phyloP scores from a whole-genome alignment of 108 stramenopile genomes.

The Phaeodactylum tricornutum region DNA sequence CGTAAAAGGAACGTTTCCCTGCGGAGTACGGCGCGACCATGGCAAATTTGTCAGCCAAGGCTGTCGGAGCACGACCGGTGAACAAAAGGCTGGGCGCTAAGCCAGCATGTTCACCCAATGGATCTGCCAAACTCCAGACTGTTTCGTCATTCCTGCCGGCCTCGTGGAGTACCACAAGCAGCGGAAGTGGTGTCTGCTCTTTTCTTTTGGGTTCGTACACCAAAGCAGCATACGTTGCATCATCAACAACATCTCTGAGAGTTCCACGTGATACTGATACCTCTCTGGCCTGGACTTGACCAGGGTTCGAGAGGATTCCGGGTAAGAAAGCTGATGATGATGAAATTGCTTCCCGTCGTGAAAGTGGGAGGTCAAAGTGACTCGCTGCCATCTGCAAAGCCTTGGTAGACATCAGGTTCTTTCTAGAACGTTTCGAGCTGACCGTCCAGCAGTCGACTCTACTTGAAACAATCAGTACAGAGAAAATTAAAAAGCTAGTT shows the following conservation, averaged over 20 bases:
- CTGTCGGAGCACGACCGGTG: slow-evolving; percentile 31
- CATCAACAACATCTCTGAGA: slow-evolving; percentile 22
- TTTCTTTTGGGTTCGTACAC: slow-evolving; percentile 35
- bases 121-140: slow-evolving; percentile 39
- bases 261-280: neutral
- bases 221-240: slow-evolving; percentile 51
- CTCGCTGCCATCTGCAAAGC: too few species aligned
- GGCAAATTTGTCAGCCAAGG: slow-evolving; percentile 45
- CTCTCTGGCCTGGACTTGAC: neutral
- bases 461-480: too few species aligned
- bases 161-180: slow-evolving; percentile 65
- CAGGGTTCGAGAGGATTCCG: too few species aligned
- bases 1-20: slow-evolving; percentile 56
- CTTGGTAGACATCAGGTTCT: too few species aligned
- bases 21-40: slow-evolving; percentile 64
- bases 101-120: slow-evolving; percentile 59
- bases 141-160: slow-evolving; percentile 56
- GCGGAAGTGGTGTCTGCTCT: slow-evolving; percentile 16
- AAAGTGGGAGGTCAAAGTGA: too few species aligned
- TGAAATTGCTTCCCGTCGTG: too few species aligned
- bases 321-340: too few species aligned
- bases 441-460: too few species aligned
- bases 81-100: slow-evolving; percentile 58
- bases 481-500: too few species aligned
- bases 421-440: too few species aligned